Evolutionary conservation across 768 basidiomycete genomes (phyloP).

Genomic region (Crepidotus variabilis): DNA sequence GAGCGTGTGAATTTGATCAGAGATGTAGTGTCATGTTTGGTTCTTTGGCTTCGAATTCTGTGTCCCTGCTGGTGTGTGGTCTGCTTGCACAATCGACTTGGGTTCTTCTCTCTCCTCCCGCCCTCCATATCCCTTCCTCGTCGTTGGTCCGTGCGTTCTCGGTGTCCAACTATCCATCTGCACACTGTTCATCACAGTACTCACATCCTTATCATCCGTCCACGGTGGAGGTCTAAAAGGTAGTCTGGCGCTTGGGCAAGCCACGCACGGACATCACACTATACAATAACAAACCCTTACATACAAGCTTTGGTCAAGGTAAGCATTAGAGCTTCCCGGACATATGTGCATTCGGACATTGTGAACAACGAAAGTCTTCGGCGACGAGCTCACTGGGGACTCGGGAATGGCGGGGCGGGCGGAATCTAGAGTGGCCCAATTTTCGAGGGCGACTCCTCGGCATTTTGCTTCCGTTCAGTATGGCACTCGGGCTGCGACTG

Average conservation of each 20-base stretch:
- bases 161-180: conserved; percentile 4
- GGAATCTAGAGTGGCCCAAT: too few species aligned
- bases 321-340: neutral
- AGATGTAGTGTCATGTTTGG: conserved; percentile 21
- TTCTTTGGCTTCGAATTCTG: neutral
- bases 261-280: neutral
- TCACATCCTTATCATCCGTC: neutral
- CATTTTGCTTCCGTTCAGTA: neutral
- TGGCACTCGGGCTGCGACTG: neutral
- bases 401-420: too few species aligned
- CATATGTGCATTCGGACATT: too few species aligned
- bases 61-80: neutral
- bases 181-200: neutral
- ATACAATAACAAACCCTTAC: neutral
- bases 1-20: conserved; percentile 28
- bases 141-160: conserved; percentile 1
- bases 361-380: too few species aligned
- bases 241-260: neutral
- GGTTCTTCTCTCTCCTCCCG: conserved; percentile 3
- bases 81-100: conserved; percentile 7
- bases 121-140: conserved; percentile 7
- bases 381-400: too few species aligned
- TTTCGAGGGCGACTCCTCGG: neutral
- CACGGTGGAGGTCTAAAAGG: neutral
- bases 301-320: neutral